These are phyloP conservation scores for Candida argentea DNA, from an alignment of 805 yeast species.

Conservation along the genomic window DNA sequence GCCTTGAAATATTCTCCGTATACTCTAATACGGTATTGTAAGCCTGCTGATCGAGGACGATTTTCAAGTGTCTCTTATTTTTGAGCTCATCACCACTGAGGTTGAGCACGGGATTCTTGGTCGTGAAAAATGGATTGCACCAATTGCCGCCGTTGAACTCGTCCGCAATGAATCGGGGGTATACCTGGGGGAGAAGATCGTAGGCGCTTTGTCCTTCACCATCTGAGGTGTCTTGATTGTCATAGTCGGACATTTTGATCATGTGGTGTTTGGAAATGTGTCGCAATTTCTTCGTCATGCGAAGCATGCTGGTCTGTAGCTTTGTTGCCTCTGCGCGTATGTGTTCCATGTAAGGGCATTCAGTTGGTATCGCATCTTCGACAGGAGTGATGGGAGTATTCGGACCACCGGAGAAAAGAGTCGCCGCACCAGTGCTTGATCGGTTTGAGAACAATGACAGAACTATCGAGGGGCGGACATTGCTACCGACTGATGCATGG, in stretches of 20 bases:
- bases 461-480: conserved; percentile 1
- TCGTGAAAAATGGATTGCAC: conserved; percentile 54
- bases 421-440: conserved; percentile 4
- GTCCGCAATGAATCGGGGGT: conserved; percentile 58
- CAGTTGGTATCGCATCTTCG: conserved; percentile 3
- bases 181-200: conserved; percentile 47
- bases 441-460: no score
- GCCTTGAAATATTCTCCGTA: conserved; percentile 26
- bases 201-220: conserved; percentile 24
- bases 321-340: conserved; percentile 29
- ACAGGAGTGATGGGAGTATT: conserved; percentile 2
- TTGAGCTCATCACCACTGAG: conserved; percentile 35
- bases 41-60: conserved; percentile 42
- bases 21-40: conserved; percentile 25
- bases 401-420: conserved; percentile 1
- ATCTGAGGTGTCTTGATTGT: conserved; percentile 25
- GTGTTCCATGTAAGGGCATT: conserved; percentile 21
- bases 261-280: conserved; percentile 24
- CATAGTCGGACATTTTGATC: conserved; percentile 24
- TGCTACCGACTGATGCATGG: conserved; percentile 3
- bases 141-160: conserved; percentile 74
- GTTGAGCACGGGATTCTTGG: conserved; percentile 25
- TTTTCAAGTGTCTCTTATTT: conserved; percentile 31
- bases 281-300: conserved; percentile 19
- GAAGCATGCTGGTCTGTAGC: conserved; percentile 22